Percentiles rank a stretch among this genome's conserved stretches.
Conservation (phyloP, 371 early-diverging fungal genomes). For the Neoconidiobolus thromboides region DNA sequence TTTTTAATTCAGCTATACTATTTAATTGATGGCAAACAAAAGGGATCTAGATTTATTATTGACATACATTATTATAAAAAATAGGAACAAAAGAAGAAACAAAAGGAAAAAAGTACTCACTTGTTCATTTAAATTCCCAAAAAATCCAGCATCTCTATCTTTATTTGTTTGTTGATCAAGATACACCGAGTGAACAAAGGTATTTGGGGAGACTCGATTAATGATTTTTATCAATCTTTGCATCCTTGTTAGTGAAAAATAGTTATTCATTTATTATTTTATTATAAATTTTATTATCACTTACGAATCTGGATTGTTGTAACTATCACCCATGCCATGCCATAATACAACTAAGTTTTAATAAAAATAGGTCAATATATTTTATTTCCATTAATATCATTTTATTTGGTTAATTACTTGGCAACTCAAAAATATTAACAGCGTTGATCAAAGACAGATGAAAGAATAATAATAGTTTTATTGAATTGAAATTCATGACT, state of each 20-base stretch:
- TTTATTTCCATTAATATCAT: too few species aligned
- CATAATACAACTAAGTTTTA: conserved; percentile 36
- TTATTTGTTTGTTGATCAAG: conserved; percentile 33
- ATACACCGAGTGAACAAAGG: conserved; percentile 55
- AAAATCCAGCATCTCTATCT: conserved; percentile 64
- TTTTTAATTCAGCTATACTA: conserved; percentile 25
- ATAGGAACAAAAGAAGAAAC: neutral
- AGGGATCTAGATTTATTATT: conserved; percentile 18
- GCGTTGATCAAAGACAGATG: too few species aligned
- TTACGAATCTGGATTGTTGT: conserved; percentile 36
- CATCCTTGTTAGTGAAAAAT: conserved; percentile 21
- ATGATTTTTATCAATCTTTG: conserved; percentile 29
- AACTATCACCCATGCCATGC: conserved; percentile 86
- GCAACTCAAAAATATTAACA: too few species aligned
- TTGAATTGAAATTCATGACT: too few species aligned
- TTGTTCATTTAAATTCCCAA: conserved; percentile 58
- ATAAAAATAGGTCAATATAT: too few species aligned
- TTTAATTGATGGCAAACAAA: conserved; percentile 35
- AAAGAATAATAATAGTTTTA: too few species aligned
- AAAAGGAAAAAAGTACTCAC: conserved; percentile 11
- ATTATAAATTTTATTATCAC: neutral
- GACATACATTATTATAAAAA: neutral
- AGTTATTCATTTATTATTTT: conserved; percentile 9
- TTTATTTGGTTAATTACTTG: too few species aligned
- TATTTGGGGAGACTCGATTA: conserved; percentile 29